These are phyloP conservation scores for Phaffia tasmanica DNA, from an alignment of 768 basidiomycete species.

Conservation along the genomic window DNA sequence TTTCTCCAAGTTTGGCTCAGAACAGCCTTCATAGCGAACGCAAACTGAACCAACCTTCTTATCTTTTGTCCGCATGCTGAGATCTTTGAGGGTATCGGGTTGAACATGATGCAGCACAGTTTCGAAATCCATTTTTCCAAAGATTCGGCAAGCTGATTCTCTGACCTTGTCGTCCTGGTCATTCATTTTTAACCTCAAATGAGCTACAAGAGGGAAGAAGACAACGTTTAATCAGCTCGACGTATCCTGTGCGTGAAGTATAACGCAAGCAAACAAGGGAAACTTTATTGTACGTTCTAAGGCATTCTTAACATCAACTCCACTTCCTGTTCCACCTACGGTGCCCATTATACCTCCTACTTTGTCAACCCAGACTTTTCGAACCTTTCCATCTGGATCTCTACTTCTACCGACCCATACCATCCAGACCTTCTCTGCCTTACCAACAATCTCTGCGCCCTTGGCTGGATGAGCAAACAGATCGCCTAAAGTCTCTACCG, in stretches of 20 bases:
- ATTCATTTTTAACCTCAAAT: constrained; percentile 53
- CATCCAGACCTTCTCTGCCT: constrained; percentile 72
- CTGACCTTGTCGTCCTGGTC: constrained; percentile 91
- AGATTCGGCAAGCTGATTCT: constrained; percentile 67
- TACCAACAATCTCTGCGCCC: constrained; percentile 36
- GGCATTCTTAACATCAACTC: constrained; percentile 37
- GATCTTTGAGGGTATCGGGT: constrained; percentile 48
- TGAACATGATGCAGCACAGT: constrained; percentile 71
- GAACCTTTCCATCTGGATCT: constrained; percentile 60
- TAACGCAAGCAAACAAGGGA: neutral
- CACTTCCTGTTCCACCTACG: neutral
- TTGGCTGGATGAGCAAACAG: constrained; percentile 60
- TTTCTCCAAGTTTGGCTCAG: neutral
- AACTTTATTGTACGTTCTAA: constrained; percentile 55
- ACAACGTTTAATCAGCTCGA: neutral
- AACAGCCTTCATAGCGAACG: neutral
- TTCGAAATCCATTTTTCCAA: constrained; percentile 80
- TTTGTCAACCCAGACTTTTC: constrained; percentile 68
- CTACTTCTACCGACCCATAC: constrained; percentile 67
- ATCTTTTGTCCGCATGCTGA: constrained; percentile 67
- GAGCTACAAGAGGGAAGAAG: constrained; percentile 28
- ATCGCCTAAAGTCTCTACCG: constrained; percentile 74
- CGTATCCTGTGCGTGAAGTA: constrained; percentile 40
- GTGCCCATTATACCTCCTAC: constrained; percentile 44
- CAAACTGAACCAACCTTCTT: constrained; percentile 54